phyloP scores from a whole-genome alignment of 345 rosid species.

The Psidium friedrichsthalianum region DNA sequence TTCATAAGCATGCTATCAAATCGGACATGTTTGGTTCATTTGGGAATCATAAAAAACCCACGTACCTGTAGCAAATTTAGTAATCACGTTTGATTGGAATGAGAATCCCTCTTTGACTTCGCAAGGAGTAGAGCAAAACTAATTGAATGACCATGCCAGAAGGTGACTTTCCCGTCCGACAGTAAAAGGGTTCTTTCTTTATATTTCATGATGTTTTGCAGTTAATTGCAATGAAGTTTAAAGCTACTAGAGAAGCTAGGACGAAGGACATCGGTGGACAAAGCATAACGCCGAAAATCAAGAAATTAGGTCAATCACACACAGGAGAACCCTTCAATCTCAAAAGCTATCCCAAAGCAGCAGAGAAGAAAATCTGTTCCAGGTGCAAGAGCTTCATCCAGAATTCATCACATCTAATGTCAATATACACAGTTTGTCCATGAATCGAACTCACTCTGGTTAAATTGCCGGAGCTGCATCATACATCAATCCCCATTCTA shows the following conservation, averaged over 20 bases:
- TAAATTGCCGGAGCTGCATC: neutral
- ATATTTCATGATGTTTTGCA: neutral
- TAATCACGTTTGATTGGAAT: neutral
- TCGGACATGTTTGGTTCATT: neutral
- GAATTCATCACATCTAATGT: neutral
- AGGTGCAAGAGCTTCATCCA: neutral
- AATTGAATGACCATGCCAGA: neutral
- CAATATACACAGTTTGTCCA: neutral
- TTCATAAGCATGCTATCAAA: neutral
- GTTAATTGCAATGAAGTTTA: neutral
- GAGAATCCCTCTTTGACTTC: neutral
- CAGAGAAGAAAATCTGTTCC: neutral
- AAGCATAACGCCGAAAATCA: neutral
- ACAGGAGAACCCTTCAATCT: neutral
- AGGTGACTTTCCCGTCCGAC: neutral
- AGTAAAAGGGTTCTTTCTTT: neutral
- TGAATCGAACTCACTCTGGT: neutral
- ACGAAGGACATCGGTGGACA: neutral
- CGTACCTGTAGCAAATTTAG: neutral
- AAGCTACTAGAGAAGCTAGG: no score
- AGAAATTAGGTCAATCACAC: neutral
- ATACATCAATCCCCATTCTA: neutral
- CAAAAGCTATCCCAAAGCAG: neutral
- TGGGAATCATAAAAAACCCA: neutral
- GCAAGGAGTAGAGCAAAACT: neutral